Percentiles rank a stretch among this genome's conserved stretches.
Evolutionary conservation across 1,139 yeast species (phyloP).

Genomic region (Geotrichum citri-aurantii): DNA sequence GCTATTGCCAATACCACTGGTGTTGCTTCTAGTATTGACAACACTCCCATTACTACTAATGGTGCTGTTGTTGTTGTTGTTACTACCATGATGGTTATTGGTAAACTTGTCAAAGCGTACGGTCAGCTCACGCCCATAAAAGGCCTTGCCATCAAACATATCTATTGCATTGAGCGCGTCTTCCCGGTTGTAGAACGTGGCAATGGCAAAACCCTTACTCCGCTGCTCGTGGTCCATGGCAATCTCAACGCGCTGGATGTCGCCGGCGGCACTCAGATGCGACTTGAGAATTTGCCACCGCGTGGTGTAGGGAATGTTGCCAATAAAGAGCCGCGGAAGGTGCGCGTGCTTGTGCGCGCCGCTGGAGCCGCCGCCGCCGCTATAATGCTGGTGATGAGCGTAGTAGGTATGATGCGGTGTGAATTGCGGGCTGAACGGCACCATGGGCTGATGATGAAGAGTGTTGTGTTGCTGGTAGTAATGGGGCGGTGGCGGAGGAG

Average conservation of each 20-base stretch:
- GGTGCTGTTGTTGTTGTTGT: slow-evolving; percentile 3
- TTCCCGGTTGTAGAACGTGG: slow-evolving; percentile 45
- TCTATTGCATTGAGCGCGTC: slow-evolving; percentile 50
- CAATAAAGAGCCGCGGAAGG: slow-evolving; percentile 22
- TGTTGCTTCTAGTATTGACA: neutral
- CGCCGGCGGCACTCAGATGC: slow-evolving; percentile 42
- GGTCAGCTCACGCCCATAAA: slow-evolving; percentile 55
- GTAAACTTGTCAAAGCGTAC: slow-evolving; percentile 49
- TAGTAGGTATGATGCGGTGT: neutral
- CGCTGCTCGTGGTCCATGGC: slow-evolving; percentile 41
- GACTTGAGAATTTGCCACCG: slow-evolving; percentile 53
- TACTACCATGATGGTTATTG: slow-evolving; percentile 28
- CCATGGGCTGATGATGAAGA: neutral
- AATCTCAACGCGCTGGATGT: slow-evolving; percentile 50
- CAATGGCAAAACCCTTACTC: slow-evolving; percentile 62
- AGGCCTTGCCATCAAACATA: slow-evolving; percentile 45
- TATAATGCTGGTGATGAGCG: neutral
- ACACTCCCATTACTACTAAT: neutral
- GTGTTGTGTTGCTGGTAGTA: neutral
- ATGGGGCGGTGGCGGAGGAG: neutral
- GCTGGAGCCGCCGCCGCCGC: slow-evolving; percentile 4
- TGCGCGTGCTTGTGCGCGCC: slow-evolving; percentile 20
- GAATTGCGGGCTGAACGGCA: neutral
- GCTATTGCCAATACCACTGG: neutral
- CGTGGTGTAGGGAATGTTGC: slow-evolving; percentile 47